A percentile compares a stretch with the other conserved stretches of the same genome.
These are phyloP conservation scores for Acanthamoeba sp. DNA, from an alignment of 208 protist genomes.

Conservation along the genomic window DNA sequence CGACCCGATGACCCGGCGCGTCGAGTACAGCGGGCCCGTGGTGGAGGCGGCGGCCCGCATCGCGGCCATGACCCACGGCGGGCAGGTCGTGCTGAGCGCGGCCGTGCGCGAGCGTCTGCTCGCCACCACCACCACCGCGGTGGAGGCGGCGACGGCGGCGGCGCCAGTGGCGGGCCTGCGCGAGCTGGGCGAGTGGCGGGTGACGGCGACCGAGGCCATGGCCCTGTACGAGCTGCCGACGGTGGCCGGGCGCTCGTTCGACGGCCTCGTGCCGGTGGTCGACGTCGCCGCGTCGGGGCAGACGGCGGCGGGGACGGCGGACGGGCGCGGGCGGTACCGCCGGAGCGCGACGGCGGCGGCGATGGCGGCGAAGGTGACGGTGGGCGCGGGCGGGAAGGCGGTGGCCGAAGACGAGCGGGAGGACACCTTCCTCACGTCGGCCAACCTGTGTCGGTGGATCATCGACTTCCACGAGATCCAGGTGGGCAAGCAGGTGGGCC, in stretches of 20 bases:
- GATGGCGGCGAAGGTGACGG: background rate
- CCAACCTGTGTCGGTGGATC: conserved; percentile 10
- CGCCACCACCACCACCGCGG: too few relatives aligned
- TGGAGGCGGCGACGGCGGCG: background rate
- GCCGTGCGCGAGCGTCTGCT: background rate
- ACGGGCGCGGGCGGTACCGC: too few relatives aligned
- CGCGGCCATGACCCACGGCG: conserved; percentile 57
- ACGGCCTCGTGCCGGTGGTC: background rate
- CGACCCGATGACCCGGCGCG: conserved; percentile 76
- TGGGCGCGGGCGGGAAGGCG: background rate
- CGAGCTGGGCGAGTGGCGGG: background rate
- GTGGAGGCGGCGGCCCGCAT: conserved; percentile 71
- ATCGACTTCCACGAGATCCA: conserved; percentile 11
- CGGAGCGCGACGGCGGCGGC: background rate
- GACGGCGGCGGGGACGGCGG: too few relatives aligned
- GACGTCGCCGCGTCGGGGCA: too few relatives aligned
- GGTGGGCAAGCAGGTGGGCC: conserved; percentile 63
- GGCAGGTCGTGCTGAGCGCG: conserved; percentile 11
- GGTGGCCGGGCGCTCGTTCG: background rate
- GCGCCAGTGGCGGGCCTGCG: background rate
- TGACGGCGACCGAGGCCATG: background rate
- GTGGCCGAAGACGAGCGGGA: background rate
- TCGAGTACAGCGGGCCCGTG: conserved; percentile 84
- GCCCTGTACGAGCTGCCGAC: background rate
- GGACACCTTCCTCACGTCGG: background rate